Conservation (phyloP, 2,329 filamentous ascomycete species). For the Penicillium digitatum region DNA sequence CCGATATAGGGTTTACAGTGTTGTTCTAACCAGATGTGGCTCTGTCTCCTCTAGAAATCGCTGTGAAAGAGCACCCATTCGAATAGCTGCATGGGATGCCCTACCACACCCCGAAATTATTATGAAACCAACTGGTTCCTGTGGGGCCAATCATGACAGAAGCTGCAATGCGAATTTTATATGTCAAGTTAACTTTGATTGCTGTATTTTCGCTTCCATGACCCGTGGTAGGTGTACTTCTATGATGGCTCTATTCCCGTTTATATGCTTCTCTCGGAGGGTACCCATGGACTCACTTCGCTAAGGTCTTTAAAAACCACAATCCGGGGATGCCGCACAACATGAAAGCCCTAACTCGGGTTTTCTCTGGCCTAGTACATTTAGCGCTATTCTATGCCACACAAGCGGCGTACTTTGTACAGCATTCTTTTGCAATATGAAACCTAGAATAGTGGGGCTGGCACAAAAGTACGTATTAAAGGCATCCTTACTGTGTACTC, state of each 20-base stretch:
- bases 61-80: neutral
- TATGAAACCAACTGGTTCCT: neutral
- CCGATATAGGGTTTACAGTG: too few species aligned
- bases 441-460: neutral
- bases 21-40: neutral
- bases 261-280: neutral
- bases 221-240: neutral
- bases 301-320: neutral
- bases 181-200: too few species aligned
- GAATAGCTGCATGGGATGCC: too few species aligned
- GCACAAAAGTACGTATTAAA: too few species aligned
- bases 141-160: neutral
- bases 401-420: too few species aligned
- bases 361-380: neutral
- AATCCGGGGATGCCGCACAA: neutral
- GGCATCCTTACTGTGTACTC: neutral
- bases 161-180: neutral
- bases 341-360: neutral
- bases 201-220: too few species aligned
- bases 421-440: neutral
- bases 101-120: neutral
- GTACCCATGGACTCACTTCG: neutral
- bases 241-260: too few species aligned
- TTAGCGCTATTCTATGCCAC: neutral
- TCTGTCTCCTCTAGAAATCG: neutral